These are phyloP conservation scores for Botryosphaeria agaves DNA, from an alignment of 2,329 filamentous ascomycete species.

Conservation along the genomic window DNA sequence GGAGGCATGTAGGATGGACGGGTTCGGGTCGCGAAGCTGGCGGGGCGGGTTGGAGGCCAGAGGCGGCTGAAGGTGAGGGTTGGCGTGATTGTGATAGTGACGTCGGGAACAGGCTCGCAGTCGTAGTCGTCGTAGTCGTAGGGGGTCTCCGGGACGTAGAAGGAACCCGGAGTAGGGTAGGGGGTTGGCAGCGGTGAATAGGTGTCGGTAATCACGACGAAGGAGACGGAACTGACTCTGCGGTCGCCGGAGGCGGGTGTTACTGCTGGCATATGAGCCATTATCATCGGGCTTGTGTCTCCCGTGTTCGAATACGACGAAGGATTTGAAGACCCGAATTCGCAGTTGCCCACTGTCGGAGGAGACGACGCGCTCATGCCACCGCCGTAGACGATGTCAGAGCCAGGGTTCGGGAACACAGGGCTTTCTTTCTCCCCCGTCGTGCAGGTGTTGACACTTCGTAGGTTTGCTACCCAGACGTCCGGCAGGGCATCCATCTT, in stretches of 20 bases:
- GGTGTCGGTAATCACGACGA: too few relatives aligned
- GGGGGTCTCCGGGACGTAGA: background rate
- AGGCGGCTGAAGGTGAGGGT: too few relatives aligned
- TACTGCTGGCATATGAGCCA: background rate
- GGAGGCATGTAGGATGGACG: background rate
- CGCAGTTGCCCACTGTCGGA: slow-evolving; percentile 12
- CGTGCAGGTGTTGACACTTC: slow-evolving; percentile 20
- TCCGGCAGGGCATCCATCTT: slow-evolving; percentile 19
- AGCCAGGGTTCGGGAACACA: slow-evolving; percentile 23
- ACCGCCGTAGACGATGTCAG: slow-evolving; percentile 20
- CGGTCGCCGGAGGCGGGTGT: slow-evolving; percentile 1
- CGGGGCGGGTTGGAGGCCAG: background rate
- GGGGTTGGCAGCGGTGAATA: slow-evolving; percentile 1
- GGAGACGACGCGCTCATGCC: slow-evolving; percentile 12
- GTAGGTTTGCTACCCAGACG: slow-evolving; percentile 26
- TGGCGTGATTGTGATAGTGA: slow-evolving; percentile 1
- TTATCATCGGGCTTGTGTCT: background rate
- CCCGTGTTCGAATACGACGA: background rate
- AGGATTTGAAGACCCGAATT: slow-evolving; percentile 5
- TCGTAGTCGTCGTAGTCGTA: too few relatives aligned
- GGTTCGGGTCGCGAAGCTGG: background rate
- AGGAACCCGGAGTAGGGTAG: background rate
- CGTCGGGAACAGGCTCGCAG: slow-evolving; percentile 3
- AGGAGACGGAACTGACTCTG: too few relatives aligned
- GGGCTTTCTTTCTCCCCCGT: slow-evolving; percentile 19